Evolutionary conservation across 148 eudicot species (phyloP).

Genomic region (Fagopyrum tataricum): DNA sequence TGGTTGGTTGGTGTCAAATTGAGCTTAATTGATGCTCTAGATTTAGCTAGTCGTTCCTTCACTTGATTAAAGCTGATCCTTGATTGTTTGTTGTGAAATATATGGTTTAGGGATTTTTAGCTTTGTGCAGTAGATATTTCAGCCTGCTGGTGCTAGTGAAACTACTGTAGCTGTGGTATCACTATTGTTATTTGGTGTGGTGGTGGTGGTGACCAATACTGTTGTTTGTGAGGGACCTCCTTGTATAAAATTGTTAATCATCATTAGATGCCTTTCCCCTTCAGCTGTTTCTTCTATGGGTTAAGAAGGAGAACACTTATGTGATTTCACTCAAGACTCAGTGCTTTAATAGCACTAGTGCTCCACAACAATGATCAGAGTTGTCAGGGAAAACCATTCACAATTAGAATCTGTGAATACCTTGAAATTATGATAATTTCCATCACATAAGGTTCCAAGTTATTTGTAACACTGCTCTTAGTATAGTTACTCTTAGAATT

Average conservation of each 20-base stretch:
- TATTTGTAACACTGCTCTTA: background rate
- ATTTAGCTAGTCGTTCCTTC: too few species aligned
- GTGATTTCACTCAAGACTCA: background rate
- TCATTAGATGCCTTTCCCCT: background rate
- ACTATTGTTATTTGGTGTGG: background rate
- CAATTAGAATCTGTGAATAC: background rate
- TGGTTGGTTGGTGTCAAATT: background rate
- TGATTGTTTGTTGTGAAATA: too few species aligned
- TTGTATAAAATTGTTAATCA: background rate
- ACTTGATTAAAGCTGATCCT: too few species aligned
- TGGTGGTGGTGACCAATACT: background rate
- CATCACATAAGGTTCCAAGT: background rate
- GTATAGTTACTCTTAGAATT: background rate
- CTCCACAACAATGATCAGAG: background rate
- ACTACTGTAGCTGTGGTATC: background rate
- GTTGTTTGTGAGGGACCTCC: background rate
- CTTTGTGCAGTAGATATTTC: too few species aligned
- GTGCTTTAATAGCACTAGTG: background rate
- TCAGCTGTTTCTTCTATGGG: background rate
- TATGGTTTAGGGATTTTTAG: too few species aligned
- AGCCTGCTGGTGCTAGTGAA: too few species aligned
- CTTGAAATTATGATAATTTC: background rate
- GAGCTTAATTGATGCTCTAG: background rate
- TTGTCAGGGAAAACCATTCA: too few species aligned
- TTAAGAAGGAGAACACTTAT: background rate